Evolutionary conservation across 441 rosid species (phyloP).

Genomic region (Erodium moschatum): DNA sequence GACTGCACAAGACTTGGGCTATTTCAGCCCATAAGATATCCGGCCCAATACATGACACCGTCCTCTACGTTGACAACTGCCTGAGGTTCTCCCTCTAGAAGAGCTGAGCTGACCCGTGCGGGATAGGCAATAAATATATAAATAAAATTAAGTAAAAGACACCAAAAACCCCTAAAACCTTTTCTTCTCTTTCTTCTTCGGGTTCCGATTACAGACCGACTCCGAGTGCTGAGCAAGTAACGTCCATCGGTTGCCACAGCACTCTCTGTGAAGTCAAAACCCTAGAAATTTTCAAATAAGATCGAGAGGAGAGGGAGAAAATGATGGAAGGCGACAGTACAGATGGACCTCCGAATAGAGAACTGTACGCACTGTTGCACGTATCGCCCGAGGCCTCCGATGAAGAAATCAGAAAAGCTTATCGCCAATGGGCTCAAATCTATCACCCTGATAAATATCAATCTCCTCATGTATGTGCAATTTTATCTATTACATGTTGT

Average conservation of each 20-base stretch:
- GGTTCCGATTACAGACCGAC: not conserved
- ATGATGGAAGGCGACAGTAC: conserved; percentile 10
- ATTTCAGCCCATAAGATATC: not conserved
- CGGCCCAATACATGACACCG: not conserved
- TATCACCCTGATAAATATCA: conserved; percentile 94
- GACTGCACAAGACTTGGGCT: not conserved
- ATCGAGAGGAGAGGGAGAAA: conserved; percentile 17
- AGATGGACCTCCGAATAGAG: conserved; percentile 44
- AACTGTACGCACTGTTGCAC: conserved; percentile 76
- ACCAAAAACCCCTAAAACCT: conserved; percentile 9
- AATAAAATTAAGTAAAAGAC: not conserved
- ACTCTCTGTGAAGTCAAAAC: not conserved
- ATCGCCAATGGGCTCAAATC: conserved; percentile 95
- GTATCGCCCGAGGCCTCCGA: conserved; percentile 83
- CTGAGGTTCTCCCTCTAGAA: not conserved
- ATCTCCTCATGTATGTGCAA: conserved; percentile 42
- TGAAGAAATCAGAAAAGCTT: conserved; percentile 81
- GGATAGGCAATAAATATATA: not conserved
- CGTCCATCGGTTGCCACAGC: not conserved
- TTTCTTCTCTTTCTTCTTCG: not conserved
- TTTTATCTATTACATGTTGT: not conserved
- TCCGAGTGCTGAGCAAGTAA: not conserved
- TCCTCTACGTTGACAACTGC: not conserved
- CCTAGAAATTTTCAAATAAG: not conserved
- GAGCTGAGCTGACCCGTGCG: not conserved